Base-by-base conservation (phyloP, 495 filamentous ascomycete genomes). In the Aspergillus leporis region DNA sequence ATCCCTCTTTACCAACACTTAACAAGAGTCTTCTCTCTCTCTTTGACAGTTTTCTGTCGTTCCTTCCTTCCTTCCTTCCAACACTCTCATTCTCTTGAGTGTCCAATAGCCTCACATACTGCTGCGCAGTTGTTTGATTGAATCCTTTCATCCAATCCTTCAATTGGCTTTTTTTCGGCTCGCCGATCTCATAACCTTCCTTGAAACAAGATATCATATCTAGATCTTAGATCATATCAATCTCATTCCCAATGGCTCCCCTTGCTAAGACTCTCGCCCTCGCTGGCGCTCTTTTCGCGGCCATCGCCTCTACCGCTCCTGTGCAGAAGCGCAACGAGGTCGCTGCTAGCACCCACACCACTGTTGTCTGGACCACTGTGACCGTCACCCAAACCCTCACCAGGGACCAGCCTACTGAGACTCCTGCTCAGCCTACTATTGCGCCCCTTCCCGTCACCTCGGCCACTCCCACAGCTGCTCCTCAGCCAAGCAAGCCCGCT, bases 331-430 rank as follows among this genome's bases (percentile, higher is more conserved):
- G 76, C 56, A 71, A 62, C 19, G 69, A 71, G 38, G 55, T 74
- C 25, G 74, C 72, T 59, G 65, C 55, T 51, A 53, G 66, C 60
- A 71, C 68, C 38, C 50, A 58, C 46, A 72, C 70, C 52, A 53
- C 56, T 21, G 55, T 65, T 48, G 61, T 64, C 52, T 74, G 72
- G 69, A 74, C 70, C 55, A 78, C 75, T 40, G 61, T 79, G 54
- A 74, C 77, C 56, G 61, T 77, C 54, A 79, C 76, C 65, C 74
- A 70, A 63, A 79, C 76, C 59, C 13, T 79, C 68, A 70, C 66
- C 60, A 61, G 62, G 36, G 43, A 55, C 47, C 60, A 69, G 61
- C 47, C 66, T 18, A 54, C 61, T 28, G 51, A 62, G 38, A 41
- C 41, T 12, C 23, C n/a, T n/a, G 3, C 55, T 38, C 41, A 51